These are phyloP conservation scores for Quillaja saponaria DNA, from an alignment of 306 rosid species.

Conservation along the genomic window DNA sequence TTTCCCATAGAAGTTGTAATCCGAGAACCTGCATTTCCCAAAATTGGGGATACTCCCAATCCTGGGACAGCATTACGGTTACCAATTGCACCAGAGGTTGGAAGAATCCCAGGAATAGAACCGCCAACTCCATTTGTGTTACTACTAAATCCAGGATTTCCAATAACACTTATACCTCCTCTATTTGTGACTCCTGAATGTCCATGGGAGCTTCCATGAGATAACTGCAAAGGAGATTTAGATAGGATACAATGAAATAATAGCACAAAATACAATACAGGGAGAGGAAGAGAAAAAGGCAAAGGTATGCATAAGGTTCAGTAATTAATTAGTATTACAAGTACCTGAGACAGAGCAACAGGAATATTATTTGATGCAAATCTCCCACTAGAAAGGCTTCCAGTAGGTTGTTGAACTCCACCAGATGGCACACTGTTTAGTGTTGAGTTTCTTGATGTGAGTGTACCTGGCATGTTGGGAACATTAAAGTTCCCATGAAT, in stretches of 20 bases:
- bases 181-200: conserved; percentile 88
- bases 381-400: conserved; percentile 84
- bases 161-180: conserved; percentile 97
- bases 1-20: conserved; percentile 93
- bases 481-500: conserved; percentile 89
- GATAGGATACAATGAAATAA: background rate
- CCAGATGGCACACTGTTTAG: conserved; percentile 78
- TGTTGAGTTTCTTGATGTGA: conserved; percentile 77
- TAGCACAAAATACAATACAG: background rate
- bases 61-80: conserved; percentile 95
- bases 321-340: conserved; percentile 3
- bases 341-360: conserved; percentile 88
- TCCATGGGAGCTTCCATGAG: conserved; percentile 84
- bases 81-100: conserved; percentile 94
- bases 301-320: background rate
- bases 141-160: conserved; percentile 95
- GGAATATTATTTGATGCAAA: conserved; percentile 85
- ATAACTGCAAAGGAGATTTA: conserved; percentile 52
- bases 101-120: conserved; percentile 96
- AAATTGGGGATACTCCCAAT: conserved; percentile 91
- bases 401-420: conserved; percentile 90
- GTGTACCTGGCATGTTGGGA: conserved; percentile 75
- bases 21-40: conserved; percentile 84
- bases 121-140: conserved; percentile 96
- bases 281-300: conserved; percentile 21